Conservation (phyloP, 2,329 filamentous ascomycete species). For the Fusarium dlaminii region DNA sequence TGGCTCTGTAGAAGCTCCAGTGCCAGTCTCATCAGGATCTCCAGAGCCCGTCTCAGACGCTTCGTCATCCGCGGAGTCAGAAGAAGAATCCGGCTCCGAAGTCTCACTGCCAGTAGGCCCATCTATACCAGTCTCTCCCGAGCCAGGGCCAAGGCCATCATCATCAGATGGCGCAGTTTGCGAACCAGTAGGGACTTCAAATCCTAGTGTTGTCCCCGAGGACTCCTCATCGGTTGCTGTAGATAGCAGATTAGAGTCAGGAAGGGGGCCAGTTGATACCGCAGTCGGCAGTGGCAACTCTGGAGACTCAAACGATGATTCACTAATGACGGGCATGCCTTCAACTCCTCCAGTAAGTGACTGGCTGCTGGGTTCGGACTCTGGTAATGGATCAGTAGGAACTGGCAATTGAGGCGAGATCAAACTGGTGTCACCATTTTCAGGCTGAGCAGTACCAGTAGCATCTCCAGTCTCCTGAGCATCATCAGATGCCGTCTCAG, state of each 20-base stretch:
- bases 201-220: not conserved
- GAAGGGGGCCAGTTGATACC: not conserved
- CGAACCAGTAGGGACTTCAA: not conserved
- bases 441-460: not conserved
- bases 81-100: accelerated
- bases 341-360: not conserved
- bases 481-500: not conserved
- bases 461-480: not conserved
- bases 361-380: not conserved
- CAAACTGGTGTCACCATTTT: not conserved
- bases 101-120: accelerated
- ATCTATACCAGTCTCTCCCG: not conserved
- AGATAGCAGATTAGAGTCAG: not conserved
- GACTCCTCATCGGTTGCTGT: not conserved
- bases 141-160: not conserved
- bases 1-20: not conserved
- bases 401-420: not conserved
- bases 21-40: not conserved
- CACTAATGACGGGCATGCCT: not conserved
- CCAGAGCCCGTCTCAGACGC: accelerated
- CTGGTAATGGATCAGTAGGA: not conserved
- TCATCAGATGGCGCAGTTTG: not conserved
- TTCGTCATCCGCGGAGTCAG: not conserved
- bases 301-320: not conserved
- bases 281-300: not conserved